Evolutionary conservation across 352 stramenopile species (phyloP), one percentile per base, ranked within the genome.

Genomic region (Globisporangium paroecandrum): DNA sequence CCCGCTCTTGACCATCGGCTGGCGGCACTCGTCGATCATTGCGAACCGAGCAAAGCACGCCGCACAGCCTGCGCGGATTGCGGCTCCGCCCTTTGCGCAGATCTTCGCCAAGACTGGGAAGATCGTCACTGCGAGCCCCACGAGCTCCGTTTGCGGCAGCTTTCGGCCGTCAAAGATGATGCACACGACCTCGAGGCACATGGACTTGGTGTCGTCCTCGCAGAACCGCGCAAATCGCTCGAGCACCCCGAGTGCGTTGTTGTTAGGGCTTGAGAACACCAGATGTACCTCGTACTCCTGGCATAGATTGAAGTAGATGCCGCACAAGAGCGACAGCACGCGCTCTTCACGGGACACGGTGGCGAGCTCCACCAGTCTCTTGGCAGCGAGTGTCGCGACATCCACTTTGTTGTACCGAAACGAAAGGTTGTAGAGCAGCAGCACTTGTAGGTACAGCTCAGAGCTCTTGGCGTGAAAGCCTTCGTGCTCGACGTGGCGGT

Each of bases 361-460:
- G 0, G 60, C 78, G 4, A 91, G 72, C 3, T 77, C 43, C 7
- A 74, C 71, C 12, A 93, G 41, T 51, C 80, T 79, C 20, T 71
- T 60, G 2, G 76, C 64, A 0, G 72, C 74, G 0, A 83, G 63
- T 20, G 32, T 69, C 25, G 82, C 78, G 22, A 91, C 74, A 24
- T 90, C 79, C 0, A 73, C 41, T 29, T 87, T 85, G 62, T 71
- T 80, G 73, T 87, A 91, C 6, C 78, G 74, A 53, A 93, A 90
- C 20, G 81, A 89, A 43, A 93, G 71, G 65, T 93, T 93, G 77
- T 90, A 90, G 10, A 93, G 64, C 13, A 93, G 71, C n/a, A 87
- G 68, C 47, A 83, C 77, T 61, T 93, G 85, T 34, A 93, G 59
- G n/a, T 78, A 82, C 25, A 84, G 68, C 62, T 90, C 81, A 18